Evolutionary conservation across 2,329 filamentous ascomycete species (phyloP).

Genomic region (Fusarium praegraminearum): DNA sequence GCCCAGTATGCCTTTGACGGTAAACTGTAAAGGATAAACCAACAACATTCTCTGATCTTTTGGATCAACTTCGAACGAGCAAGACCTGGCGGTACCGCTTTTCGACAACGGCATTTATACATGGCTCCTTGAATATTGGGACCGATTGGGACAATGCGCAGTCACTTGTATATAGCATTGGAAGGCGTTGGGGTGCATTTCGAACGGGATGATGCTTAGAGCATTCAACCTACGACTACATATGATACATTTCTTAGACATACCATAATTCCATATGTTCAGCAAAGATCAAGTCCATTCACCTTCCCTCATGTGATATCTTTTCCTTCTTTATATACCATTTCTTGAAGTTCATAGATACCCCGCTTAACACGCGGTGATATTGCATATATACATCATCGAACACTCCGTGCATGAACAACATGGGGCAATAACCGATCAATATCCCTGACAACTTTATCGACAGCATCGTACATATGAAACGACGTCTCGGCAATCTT

Average conservation of each 20-base stretch:
- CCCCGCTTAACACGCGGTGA: constrained; percentile 3
- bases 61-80: constrained; percentile 33
- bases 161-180: constrained; percentile 49
- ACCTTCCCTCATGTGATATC: background rate
- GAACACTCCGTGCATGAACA: constrained; percentile 3
- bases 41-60: constrained; percentile 3
- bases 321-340: too few relatives aligned
- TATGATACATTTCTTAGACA: constrained; percentile 45
- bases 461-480: constrained; percentile 14
- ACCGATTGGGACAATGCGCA: constrained; percentile 38
- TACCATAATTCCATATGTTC: constrained; percentile 48
- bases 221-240: constrained; percentile 42
- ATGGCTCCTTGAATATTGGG: constrained; percentile 18
- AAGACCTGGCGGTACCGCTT: constrained; percentile 33
- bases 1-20: constrained; percentile 50
- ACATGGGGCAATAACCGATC: constrained; percentile 21
- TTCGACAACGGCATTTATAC: constrained; percentile 26
- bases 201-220: constrained; percentile 37
- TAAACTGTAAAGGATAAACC: constrained; percentile 44
- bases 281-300: background rate
- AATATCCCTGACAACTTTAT: constrained; percentile 16
- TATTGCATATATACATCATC: constrained; percentile 11
- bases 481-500: constrained; percentile 8
- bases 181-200: constrained; percentile 48
- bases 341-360: background rate